Base-by-base conservation (phyloP, 805 yeast species). In the Metschnikowia santaceciliae region DNA sequence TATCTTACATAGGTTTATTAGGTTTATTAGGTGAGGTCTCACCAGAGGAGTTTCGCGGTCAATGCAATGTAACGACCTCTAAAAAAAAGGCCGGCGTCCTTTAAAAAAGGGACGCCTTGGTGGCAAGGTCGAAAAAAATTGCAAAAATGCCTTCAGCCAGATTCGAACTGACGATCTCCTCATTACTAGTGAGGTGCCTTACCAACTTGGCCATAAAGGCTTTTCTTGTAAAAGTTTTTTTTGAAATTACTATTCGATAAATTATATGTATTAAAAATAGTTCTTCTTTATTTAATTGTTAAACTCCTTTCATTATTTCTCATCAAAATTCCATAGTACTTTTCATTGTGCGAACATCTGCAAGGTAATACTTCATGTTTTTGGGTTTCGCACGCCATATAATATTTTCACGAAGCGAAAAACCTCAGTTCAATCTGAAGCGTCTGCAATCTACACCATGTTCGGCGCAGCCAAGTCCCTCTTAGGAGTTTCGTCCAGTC, bases 161-260 rank as follows among this genome's bases (percentile, higher is more conserved):
- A 63, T 57, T 64, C 61, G 65, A 62, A 61, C 63, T 59, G 63
- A 57, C 63, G 63, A 59, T 62, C 66, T 61, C 68, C 65, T 62
- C 66, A 61, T 62, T 63, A 61, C 66, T 62, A 63, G 68, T 63
- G 67, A 64, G 65, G 66, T 61, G 67, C 67, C 65, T 62, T 64
- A 63, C 67, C 67, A 64, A 63, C 66, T 64, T 63, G 67, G 68
- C 68, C 67, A 63, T 62, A 20, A 20, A 20, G 22, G 22, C 22
- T 20, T 20, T 20, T 20, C 23, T 22, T 22, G 3, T 1, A 2
- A 5, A 22, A 22, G 3, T 0, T 6, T 22, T 22, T 10, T 36
- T 4, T 26, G 0, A 7, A 11, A 8, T 7, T 7, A 8, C 4
- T 26, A 26, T 26, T 26, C 0, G 1, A 26, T 26, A 8, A 3